Evolutionary conservation across 164 flowering plant species (phyloP), one percentile per base, ranked within the genome.

Genomic region (Vitis rotundifolia): DNA sequence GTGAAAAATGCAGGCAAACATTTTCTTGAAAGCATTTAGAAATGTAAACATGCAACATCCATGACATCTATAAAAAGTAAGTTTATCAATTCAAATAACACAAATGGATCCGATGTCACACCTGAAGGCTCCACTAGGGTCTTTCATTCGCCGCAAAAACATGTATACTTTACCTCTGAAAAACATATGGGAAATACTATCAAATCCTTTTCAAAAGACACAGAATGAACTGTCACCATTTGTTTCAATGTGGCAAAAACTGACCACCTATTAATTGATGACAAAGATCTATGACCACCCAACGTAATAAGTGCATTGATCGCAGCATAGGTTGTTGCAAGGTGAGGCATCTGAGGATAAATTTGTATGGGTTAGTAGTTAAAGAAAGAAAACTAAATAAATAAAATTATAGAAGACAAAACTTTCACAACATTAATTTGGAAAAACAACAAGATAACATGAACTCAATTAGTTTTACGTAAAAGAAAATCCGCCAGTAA

Each of bases 261-360:
- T 69, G 75, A 68, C 80, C 78, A 95, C 99, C 99, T 91, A 85
- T 95, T 85, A 75, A 93, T 93, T 64, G 99, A 93, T 29, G 95
- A 88, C 61, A 95, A 70, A 50, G 98, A 77, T 70, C 59, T 80
- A 11, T 84, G 73, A 56, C 97, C 86, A 6, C 99, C 98, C 77
- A 95, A 72, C 66, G 98, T 91, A 71, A 95, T 75, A 67, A 95
- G 93, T 75, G 98, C 68, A 83, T 90, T 90, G 48, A 95, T 91
- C 0, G 98, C 97, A 82, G 98, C 99, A 83, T 95, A 95, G 75
- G 93, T 95, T 75, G 99, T 95, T 67, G 97, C 97, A 49, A 95
- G 89, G 81, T 95, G 99, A 68, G 99, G 93, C 82, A 95, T 59
- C 99, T 95, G 87, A 78, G 37, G 18, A 44, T 22, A 22, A 58